phyloP scores from a whole-genome alignment of 306 rosid species.

The Luffa aegyptiaca region DNA sequence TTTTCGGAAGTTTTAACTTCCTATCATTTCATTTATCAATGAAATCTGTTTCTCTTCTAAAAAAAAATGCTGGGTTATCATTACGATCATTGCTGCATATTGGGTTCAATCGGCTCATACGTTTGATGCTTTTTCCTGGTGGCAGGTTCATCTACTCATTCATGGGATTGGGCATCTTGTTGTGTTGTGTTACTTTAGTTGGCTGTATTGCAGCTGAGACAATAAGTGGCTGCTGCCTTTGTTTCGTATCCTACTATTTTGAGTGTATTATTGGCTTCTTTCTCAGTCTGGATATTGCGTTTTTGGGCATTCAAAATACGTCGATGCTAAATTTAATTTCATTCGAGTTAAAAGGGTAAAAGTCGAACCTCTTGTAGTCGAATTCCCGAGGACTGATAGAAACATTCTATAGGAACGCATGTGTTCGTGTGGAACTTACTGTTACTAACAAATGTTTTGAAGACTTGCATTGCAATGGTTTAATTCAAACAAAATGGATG shows the following conservation, averaged over 20 bases:
- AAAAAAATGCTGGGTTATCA: too few relatives aligned
- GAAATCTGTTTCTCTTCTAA: too few relatives aligned
- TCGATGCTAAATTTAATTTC: neutral
- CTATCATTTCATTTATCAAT: too few relatives aligned
- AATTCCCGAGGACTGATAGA: neutral
- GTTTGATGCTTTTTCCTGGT: constrained; percentile 12
- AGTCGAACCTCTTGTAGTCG: neutral
- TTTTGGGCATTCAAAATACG: neutral
- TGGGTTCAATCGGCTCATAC: neutral
- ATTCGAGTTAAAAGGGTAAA: neutral
- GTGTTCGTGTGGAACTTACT: neutral
- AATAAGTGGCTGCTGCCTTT: constrained; percentile 75
- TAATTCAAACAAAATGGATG: neutral
- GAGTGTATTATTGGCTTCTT: neutral
- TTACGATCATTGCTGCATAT: neutral
- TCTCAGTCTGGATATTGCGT: neutral
- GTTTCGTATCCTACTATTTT: constrained; percentile 72
- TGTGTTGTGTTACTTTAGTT: constrained; percentile 56
- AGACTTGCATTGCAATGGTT: neutral
- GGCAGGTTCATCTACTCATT: constrained; percentile 88
- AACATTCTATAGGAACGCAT: neutral
- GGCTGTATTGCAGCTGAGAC: constrained; percentile 92
- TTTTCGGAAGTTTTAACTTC: too few relatives aligned
- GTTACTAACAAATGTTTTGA: neutral
- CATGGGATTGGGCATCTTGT: constrained; percentile 68